These are phyloP conservation scores for Cryptomeria japonica DNA, from an alignment of 75 land plant genomes.

Conservation along the genomic window DNA sequence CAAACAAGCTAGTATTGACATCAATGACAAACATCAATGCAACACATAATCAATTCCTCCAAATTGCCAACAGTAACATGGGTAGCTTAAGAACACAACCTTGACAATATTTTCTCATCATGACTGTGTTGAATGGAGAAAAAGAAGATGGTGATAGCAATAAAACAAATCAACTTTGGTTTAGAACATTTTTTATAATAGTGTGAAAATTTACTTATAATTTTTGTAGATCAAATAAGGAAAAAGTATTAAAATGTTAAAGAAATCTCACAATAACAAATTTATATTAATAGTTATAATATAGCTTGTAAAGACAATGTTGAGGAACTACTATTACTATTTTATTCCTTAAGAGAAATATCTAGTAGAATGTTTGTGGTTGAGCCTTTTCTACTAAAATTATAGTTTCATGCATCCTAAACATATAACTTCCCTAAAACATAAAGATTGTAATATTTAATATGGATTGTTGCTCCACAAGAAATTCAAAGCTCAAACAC, in stretches of 20 bases:
- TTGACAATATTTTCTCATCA: background rate
- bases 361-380: background rate
- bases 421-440: background rate
- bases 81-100: no score
- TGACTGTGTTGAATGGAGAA: background rate
- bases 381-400: background rate
- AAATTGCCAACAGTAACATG: no score
- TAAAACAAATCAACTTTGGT: background rate
- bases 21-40: no score
- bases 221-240: background rate
- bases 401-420: background rate
- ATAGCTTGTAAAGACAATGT: background rate
- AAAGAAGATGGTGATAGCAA: background rate
- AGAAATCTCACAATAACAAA: background rate
- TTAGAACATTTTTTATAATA: background rate
- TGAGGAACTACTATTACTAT: no score
- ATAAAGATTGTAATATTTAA: background rate
- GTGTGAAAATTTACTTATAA: background rate
- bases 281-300: background rate
- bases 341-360: background rate
- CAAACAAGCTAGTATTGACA: no score
- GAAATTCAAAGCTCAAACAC: no score
- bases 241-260: background rate
- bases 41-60: no score
- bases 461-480: background rate